Evolutionary conservation across 108 stramenopile species (phyloP).

Genomic region (Nitzschia inconspicua): DNA sequence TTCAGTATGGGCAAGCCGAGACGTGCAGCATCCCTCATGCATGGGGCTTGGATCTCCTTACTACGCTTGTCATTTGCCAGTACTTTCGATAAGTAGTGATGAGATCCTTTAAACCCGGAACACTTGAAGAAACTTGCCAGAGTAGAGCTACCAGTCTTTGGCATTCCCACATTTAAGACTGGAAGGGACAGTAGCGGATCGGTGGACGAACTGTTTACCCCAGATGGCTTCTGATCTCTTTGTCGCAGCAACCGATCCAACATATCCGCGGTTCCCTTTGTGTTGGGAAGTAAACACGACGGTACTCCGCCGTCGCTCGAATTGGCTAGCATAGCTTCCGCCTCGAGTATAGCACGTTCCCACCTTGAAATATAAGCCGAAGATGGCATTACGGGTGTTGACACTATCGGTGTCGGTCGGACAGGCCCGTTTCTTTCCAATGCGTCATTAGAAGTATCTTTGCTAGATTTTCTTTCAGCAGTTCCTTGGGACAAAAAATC

Average conservation of each 20-base stretch:
- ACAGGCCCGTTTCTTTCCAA: no score
- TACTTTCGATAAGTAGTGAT: not conserved
- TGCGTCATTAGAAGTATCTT: no score
- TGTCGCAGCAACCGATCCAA: not conserved
- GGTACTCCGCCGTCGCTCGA: no score
- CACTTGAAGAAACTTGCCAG: not conserved
- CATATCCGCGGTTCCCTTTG: not conserved
- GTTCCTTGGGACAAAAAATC: no score
- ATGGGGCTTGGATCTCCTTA: not conserved
- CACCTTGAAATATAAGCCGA: no score
- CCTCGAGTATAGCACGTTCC: no score
- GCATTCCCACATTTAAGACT: constrained; percentile 14
- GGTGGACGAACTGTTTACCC: not conserved
- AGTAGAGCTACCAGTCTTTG: constrained; percentile 4
- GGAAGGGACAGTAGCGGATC: constrained; percentile 1
- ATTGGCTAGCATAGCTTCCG: no score
- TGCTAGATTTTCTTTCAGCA: no score
- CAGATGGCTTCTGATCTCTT: not conserved
- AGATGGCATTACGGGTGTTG: no score
- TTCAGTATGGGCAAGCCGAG: not conserved
- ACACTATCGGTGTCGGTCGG: no score
- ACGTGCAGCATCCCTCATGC: constrained; percentile 3
- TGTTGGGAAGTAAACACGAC: not conserved
- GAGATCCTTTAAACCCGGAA: not conserved
- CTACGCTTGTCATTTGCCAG: not conserved